Conservation (phyloP, 192 early-diverging fungal genomes). For the Radiomyces spectabilis region DNA sequence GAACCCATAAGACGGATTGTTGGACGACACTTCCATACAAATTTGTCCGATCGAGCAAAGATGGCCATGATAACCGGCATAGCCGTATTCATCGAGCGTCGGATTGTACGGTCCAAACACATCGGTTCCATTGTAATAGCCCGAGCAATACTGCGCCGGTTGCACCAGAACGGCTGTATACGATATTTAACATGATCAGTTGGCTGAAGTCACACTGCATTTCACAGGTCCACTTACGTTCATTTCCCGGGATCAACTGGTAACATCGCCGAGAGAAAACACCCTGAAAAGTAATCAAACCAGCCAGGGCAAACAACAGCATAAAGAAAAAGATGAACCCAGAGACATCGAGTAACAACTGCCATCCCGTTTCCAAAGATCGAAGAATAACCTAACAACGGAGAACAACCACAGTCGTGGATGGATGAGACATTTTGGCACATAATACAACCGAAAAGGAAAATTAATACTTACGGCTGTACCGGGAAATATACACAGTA, state of each 20-base stretch:
- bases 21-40: conserved; percentile 27
- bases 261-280: conserved; percentile 32
- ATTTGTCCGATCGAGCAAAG: conserved; percentile 34
- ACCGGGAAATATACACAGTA: conserved; percentile 34
- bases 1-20: conserved; percentile 20
- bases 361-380: conserved; percentile 22
- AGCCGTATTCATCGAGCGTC: neutral
- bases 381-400: conserved; percentile 20
- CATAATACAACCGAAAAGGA: neutral
- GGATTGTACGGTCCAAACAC: conserved; percentile 11
- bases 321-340: conserved; percentile 47
- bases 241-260: conserved; percentile 21
- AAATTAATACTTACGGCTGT: conserved; percentile 19
- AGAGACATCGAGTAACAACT: conserved; percentile 30
- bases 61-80: conserved; percentile 29
- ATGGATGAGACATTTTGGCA: neutral
- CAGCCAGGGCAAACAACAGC: conserved; percentile 29
- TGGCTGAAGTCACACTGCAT: too few species aligned
- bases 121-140: conserved; percentile 15
- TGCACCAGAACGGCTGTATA: conserved; percentile 10
- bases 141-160: conserved; percentile 21
- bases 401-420: neutral
- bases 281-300: conserved; percentile 45
- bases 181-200: too few species aligned
- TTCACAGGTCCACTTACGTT: too few species aligned